These are phyloP conservation scores for Begonia fuchsioides DNA, from an alignment of 306 rosid species.

Conservation along the genomic window DNA sequence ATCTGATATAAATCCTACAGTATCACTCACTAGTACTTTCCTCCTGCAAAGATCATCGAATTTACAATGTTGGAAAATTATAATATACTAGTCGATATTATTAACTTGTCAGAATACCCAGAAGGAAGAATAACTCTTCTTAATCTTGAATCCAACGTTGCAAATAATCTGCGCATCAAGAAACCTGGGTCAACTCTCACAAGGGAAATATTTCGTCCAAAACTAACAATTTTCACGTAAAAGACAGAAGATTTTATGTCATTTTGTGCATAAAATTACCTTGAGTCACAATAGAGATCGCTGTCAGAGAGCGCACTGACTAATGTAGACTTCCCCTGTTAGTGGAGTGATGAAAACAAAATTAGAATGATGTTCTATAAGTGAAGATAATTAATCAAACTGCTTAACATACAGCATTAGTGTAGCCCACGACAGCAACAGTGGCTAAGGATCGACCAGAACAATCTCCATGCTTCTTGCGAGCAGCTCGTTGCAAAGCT, in stretches of 20 bases:
- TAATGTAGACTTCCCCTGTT: constrained; percentile 81
- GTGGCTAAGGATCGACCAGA: constrained; percentile 59
- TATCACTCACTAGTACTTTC: constrained; percentile 82
- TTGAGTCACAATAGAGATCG: constrained; percentile 65
- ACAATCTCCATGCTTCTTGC: constrained; percentile 65
- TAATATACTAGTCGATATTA: constrained; percentile 4
- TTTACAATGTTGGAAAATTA: neutral
- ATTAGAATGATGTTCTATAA: constrained; percentile 7
- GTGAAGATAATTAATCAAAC: constrained; percentile 7
- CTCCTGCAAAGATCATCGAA: constrained; percentile 30
- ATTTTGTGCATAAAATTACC: constrained; percentile 27
- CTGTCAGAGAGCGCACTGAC: constrained; percentile 64
- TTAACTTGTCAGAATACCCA: constrained; percentile 40
- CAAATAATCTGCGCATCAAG: constrained; percentile 54
- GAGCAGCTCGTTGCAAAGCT: constrained; percentile 77
- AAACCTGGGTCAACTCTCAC: constrained; percentile 1
- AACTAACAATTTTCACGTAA: neutral
- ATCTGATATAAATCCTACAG: constrained; percentile 88
- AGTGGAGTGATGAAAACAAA: constrained; percentile 7
- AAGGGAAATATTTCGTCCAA: neutral
- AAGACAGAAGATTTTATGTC: no score
- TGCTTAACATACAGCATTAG: constrained; percentile 74
- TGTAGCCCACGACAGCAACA: constrained; percentile 82
- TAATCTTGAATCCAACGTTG: constrained; percentile 81
- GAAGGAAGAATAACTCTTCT: constrained; percentile 81